These are phyloP conservation scores for Whalleya microplaca DNA, from an alignment of 2,329 filamentous ascomycete genomes.

Conservation along the genomic window DNA sequence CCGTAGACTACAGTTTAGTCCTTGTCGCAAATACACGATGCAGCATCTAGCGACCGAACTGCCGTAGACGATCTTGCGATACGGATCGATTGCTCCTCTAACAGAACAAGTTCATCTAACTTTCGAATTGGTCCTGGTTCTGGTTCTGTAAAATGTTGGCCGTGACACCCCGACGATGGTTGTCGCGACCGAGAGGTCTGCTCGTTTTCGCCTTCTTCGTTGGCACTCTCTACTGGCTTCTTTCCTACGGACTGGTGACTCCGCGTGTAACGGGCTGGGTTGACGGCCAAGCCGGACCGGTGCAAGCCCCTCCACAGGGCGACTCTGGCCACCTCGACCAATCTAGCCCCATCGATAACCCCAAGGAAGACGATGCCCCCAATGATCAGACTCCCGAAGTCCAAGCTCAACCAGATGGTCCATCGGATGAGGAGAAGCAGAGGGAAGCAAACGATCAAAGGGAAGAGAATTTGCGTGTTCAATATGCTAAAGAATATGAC, in stretches of 20 bases:
- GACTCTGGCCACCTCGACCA: constrained; percentile 1
- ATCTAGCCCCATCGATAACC: constrained; percentile 5
- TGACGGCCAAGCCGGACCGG: constrained; percentile 8
- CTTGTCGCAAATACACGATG: constrained; percentile 15
- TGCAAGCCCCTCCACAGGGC: constrained; percentile 12
- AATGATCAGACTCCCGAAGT: neutral
- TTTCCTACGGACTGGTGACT: constrained; percentile 43
- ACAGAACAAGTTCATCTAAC: constrained; percentile 7
- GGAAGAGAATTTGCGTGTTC: constrained; percentile 35
- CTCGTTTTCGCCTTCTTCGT: constrained; percentile 45
- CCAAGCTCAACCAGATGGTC: constrained; percentile 9
- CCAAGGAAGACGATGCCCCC: neutral
- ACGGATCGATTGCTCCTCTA: constrained; percentile 8
- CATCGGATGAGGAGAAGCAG: constrained; percentile 35
- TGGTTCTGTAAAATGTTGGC: constrained; percentile 36
- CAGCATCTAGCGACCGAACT: constrained; percentile 10
- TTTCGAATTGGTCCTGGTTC: constrained; percentile 9
- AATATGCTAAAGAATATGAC: constrained; percentile 47
- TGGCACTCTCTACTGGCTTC: constrained; percentile 48
- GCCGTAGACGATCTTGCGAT: constrained; percentile 18
- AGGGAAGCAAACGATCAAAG: constrained; percentile 38
- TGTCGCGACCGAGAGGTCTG: constrained; percentile 47
- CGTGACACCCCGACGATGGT: constrained; percentile 37
- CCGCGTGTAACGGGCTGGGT: constrained; percentile 18
- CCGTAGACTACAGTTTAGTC: neutral